Conservation (phyloP, 768 basidiomycete genomes). For the Tulasnella sp. region DNA sequence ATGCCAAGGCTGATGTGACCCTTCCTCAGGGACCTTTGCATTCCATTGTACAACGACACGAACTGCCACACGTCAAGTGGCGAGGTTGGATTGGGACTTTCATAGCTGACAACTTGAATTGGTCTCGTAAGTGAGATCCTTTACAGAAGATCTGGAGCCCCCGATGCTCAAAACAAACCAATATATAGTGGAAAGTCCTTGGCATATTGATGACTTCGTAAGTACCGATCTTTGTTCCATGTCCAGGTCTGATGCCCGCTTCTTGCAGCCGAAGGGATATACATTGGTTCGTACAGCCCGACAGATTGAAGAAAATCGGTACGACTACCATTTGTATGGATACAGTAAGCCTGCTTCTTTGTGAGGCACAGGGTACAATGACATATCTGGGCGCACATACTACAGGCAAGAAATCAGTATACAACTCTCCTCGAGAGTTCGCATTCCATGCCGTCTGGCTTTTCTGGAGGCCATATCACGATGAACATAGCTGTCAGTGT, state of each 20-base stretch:
- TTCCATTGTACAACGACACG: too few relatives aligned
- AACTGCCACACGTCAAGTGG: background rate
- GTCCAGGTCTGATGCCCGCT: background rate
- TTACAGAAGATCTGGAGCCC: background rate
- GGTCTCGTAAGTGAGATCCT: background rate
- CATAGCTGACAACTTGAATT: constrained; percentile 2
- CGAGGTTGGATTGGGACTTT: constrained; percentile 4
- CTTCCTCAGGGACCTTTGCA: too few relatives aligned
- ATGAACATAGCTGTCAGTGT: background rate
- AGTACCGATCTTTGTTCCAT: too few relatives aligned
- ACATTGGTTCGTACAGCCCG: background rate
- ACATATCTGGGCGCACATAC: too few relatives aligned
- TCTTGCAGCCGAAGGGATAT: background rate
- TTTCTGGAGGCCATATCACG: background rate
- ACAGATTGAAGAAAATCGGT: background rate
- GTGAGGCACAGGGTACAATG: background rate
- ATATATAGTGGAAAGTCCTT: background rate
- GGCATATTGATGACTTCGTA: constrained; percentile 11
- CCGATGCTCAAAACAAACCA: background rate
- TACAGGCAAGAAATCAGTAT: background rate
- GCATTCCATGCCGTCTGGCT: constrained; percentile 12
- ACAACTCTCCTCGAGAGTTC: constrained; percentile 6
- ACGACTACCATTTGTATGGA: background rate
- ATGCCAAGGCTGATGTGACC: too few relatives aligned
- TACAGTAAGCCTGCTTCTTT: background rate